Conservation (phyloP, 1,139 yeast genomes). For the Zygotorulaspora mrakii region DNA sequence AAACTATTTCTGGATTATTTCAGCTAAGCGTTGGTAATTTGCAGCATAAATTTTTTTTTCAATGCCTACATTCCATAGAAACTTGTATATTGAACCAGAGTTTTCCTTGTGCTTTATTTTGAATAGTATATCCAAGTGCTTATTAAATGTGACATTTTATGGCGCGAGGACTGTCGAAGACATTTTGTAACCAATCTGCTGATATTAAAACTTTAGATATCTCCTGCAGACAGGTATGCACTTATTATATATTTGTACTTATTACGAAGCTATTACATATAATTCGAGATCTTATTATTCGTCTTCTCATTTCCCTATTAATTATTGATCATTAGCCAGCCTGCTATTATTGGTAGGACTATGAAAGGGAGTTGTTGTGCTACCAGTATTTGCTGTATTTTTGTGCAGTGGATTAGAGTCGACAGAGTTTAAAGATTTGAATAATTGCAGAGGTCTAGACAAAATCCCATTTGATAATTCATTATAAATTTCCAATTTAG, state of each 20-base stretch:
- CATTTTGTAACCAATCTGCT: too few species aligned
- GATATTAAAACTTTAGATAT: too few species aligned
- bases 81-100: too few species aligned
- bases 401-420: constrained; percentile 10
- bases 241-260: constrained; percentile 3
- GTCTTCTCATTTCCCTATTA: background rate
- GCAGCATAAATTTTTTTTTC: too few species aligned
- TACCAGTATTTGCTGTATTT: background rate
- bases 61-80: too few species aligned
- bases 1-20: too few species aligned
- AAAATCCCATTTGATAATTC: constrained; percentile 52
- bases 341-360: constrained; percentile 8
- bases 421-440: constrained; percentile 32
- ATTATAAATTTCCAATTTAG: constrained; percentile 58
- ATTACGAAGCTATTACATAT: background rate
- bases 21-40: too few species aligned
- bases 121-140: too few species aligned
- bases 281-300: background rate
- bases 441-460: constrained; percentile 45
- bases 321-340: constrained; percentile 10
- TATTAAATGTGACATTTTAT: too few species aligned
- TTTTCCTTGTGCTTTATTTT: too few species aligned
- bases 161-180: too few species aligned
- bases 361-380: constrained; percentile 4
- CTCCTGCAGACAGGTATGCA: constrained; percentile 2